Base-by-base conservation (phyloP, 306 rosid genomes). In the Lathyrus oleraceus region DNA sequence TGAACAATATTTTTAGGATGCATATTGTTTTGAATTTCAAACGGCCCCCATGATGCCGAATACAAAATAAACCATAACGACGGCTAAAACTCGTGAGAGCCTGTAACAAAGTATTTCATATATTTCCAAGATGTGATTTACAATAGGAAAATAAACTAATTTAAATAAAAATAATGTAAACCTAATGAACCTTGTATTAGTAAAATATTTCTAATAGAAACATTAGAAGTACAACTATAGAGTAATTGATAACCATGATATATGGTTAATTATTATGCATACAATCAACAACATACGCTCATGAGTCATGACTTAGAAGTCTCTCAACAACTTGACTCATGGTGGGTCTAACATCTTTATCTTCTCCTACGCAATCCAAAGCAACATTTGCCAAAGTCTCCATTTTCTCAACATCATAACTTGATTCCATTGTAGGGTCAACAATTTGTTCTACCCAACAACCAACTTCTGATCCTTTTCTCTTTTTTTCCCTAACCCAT, bases 401-500 rank as follows among this genome's bases (percentile, higher is more conserved):
- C 49, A 61, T 14, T 15, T 39, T 10, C 2, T 16, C 3, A 5
- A 61, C 12, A 45, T 61, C 66, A 61, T 61, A 61, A 5, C 17
- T 36, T 16, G 25, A 35, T 36, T 47, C 47, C n/a, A 61, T 9
- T 4, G 15, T 21, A 35, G 66, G 66, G n/a, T 61, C 66, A 28
- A 61, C 47, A 0, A 61, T 28, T 10, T 35, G 47, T 61, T 61
- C 66, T 23, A 65, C 71, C 58, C 53, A 65, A 65, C 43, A 45
- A 23, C 42, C 25, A 3, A n/a, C 20, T 15, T 45, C 35, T 27
- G 15, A 47, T 28, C 53, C 27, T 4, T 45, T 65, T 25, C 42
- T 65, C 15, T 13, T 65, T 48, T 45, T 65, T 27, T 65, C 71
- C 36, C 58, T 47, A 8, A 65, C 70, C 70, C 70, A 65, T 14